Evolutionary conservation across 768 basidiomycete genomes (phyloP), one percentile per base, ranked within the genome.

Genomic region (Termitomyces sp.): DNA sequence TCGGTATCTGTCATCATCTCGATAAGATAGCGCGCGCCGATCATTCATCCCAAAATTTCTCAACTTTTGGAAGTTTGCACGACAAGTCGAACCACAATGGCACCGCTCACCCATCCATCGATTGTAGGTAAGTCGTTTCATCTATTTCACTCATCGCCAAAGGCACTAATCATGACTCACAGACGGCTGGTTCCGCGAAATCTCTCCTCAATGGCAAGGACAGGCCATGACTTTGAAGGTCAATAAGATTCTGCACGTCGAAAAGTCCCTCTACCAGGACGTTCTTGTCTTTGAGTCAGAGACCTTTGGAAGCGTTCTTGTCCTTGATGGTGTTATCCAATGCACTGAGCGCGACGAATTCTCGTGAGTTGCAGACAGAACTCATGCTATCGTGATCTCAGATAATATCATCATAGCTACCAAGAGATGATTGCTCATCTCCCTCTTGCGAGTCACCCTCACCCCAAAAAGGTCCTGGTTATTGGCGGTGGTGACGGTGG

Each of bases 341-440:
- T 93, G 90, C 74, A 97, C 95, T 2, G 97, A 99, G 73, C 85
- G 95, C 45, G 97, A 99, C 67, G 97, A 99, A 72, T 99, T 99
- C 73, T 94, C 95, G 93, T 93, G 65, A 62, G 90, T 81, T 22
- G 26, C 17, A 37, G 19, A 26, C 12, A 34, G n/a, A 46, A 5
- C 46, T 5, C 19, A 58, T 51, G 44, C 5, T 34, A 12, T 49
- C 22, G 7, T 44, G 53, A 56, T 55, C 28, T 52, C 21, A 24
- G 41, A 45, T 41, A 35, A 58, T 37, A 14, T 32, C 45, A 41
- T 12, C n/a, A n/a, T 64, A 97, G 93, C 11, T 98, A 98, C 72
- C 94, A 98, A 66, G 96, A 99, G 75, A 97, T 98, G 96, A 98
- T 99, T 65, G 81, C 96, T 5, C 96, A 98, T 74, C 74, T 99